Evolutionary conservation across 768 basidiomycete species (phyloP), one percentile per base, ranked within the genome.

Genomic region (Amanita polypyramis): DNA sequence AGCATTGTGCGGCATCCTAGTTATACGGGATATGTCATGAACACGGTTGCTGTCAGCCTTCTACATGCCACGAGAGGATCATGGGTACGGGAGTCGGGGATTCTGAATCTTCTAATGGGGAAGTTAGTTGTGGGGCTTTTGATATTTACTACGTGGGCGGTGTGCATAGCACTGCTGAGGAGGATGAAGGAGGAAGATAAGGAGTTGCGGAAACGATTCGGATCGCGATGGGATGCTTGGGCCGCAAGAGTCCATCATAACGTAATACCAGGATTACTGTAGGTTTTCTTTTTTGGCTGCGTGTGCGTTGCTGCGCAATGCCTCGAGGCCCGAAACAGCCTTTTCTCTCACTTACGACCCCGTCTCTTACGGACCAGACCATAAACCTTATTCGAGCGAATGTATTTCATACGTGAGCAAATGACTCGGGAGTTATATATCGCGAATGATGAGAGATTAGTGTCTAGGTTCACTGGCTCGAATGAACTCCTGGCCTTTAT

Each of bases 101-200:
- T 65, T 3, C 52, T 74, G 8, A 45, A 62, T 2, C 66, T 62
- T 1, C 39, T 50, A 5, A 20, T 70, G 27, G 63, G 68, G 19
- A 52, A 56, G 10, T 45, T 56, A 2, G 65, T 72, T 17, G 59
- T 25, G 65, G 65, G 67, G 45, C 56, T 2, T 36, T 47, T 6
- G 29, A 7, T 23, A 59, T 58, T 4, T 15, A 45, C 14, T 55
- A 62, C 5, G 60, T 63, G 11, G 47, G 21, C 64, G 5, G 20
- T 57, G 12, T 58, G 56, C 7, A 48, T 50, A 33, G 67, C 62
- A 5, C 55, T 75, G 41, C 29, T 74, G 41, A 53, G 52, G 30
- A 63, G 75, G 14, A 72, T 73, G 62, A 51, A 56, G 9, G 67
- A 61, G 52, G 76, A 78, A 59, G 75, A 78, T 47, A 58, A 63